phyloP scores from a whole-genome alignment of 257 asterid genomes.

The Vinca minor region DNA sequence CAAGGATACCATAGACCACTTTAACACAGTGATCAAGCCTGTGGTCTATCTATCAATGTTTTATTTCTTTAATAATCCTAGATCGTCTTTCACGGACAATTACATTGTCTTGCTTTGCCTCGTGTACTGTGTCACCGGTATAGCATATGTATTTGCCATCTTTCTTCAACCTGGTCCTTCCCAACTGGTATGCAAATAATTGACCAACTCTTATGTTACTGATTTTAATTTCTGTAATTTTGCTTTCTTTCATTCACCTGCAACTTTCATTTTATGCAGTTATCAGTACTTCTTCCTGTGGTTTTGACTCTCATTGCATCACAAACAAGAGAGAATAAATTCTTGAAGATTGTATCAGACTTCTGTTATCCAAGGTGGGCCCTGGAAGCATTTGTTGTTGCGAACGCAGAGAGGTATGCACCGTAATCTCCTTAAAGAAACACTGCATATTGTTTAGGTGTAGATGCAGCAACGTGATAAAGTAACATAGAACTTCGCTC shows the following conservation, averaged over 20 bases:
- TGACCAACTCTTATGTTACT: background rate
- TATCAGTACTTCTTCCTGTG: constrained; percentile 82
- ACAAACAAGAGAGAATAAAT: constrained; percentile 33
- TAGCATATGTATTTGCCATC: constrained; percentile 75
- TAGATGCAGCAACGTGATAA: background rate
- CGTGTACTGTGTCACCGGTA: constrained; percentile 85
- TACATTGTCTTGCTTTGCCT: constrained; percentile 77
- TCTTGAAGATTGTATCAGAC: constrained; percentile 41
- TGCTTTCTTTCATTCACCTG: background rate
- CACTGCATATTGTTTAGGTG: background rate
- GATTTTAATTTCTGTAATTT: background rate
- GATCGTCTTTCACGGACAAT: constrained; percentile 65
- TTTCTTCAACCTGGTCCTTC: constrained; percentile 92
- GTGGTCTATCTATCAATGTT: constrained; percentile 86
- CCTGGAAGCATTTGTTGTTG: constrained; percentile 76
- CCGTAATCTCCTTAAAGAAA: background rate
- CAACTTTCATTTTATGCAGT: constrained; percentile 25
- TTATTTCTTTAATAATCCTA: constrained; percentile 87
- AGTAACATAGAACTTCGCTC: background rate
- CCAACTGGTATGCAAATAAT: constrained; percentile 57
- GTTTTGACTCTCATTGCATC: constrained; percentile 80
- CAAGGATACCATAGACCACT: constrained; percentile 82
- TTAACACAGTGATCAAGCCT: constrained; percentile 77
- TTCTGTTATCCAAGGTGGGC: constrained; percentile 92
- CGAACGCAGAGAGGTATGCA: constrained; percentile 65